Base-by-base conservation (phyloP, 1,284 basidiomycete genomes). In the Leccinum solheimii region DNA sequence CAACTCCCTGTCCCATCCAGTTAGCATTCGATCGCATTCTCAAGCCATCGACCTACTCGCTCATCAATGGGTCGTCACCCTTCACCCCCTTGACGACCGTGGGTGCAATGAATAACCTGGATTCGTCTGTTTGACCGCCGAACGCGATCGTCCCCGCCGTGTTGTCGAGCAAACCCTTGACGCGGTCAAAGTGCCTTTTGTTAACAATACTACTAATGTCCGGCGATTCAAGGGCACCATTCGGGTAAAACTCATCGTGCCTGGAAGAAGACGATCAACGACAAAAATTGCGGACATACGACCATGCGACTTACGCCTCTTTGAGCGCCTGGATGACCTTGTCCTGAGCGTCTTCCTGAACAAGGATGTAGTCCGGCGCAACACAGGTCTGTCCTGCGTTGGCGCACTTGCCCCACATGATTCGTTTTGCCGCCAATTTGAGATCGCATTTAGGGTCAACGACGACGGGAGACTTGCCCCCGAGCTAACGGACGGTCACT, bases 311-410 rank as follows among this genome's bases (percentile, higher is more conserved):
- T 51, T 69, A 90, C 87, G 80, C 83, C 52, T 85, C 81, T 71
- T 85, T 82, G 50, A 92, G 74, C 5, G 84, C 88, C 4, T 78
- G 74, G 11, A 92, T 75, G 50, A 96, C 79, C 52, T 77, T 79
- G 56, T 89, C 86, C 65, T 91, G 86, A 62, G 84, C 80, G 13
- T 82, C 80, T 52, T 81, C 81, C 4, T 84, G 84, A 23, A 93
- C 85, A 34, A 96, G 83, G 5, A 94, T 77, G 73, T 96, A 96
- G 73, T 97, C 94, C 1, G 94, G 93, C 3, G 90, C 85, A 10
- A 85, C 77, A 58, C 85, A 86, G 2, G 81, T 90, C 76, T 94
- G 92, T 1, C 92, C 92, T 1, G 83, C 83, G 69, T 93, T 94
- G 58, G 84, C 78, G 27, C 84, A 76, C 75, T 94, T 95, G 57